Percentiles rank a stretch among this genome's conserved stretches.
Conservation (phyloP, 139 green algal species). For the Picochlorum costavermella region DNA sequence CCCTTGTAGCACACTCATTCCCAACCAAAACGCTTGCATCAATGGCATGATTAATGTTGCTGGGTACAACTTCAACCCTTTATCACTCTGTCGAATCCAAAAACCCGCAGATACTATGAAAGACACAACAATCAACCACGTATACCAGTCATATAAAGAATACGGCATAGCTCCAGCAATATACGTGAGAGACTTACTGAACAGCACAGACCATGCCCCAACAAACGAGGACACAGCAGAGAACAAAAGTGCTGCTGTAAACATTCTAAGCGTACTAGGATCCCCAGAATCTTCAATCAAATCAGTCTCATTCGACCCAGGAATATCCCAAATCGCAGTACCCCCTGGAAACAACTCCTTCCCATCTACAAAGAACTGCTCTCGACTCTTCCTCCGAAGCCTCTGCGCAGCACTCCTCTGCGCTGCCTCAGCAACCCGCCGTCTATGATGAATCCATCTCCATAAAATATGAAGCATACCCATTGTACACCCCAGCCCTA, state of each 20-base stretch:
- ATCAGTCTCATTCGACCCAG: constrained; percentile 14
- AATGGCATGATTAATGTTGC: constrained; percentile 41
- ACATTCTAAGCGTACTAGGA: constrained; percentile 18
- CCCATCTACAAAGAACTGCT: not conserved
- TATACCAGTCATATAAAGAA: constrained; percentile 34
- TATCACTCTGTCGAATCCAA: constrained; percentile 34
- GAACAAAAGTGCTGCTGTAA: constrained; percentile 34
- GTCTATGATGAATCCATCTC: constrained; percentile 5
- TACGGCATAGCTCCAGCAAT: constrained; percentile 25
- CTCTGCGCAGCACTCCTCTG: not conserved
- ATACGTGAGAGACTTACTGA: constrained; percentile 43
- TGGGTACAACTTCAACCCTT: constrained; percentile 31
- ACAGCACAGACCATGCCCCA: constrained; percentile 42
- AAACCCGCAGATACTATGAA: constrained; percentile 38
- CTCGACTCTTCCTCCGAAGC: not conserved
- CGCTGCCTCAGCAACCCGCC: not conserved
- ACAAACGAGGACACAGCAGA: constrained; percentile 38
- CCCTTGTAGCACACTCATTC: constrained; percentile 36
- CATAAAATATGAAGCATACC: constrained; percentile 23
- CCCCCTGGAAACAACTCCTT: not conserved
- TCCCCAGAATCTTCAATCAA: not conserved
- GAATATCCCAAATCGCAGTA: not conserved
- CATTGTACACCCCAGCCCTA: constrained; percentile 22
- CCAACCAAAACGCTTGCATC: constrained; percentile 52
- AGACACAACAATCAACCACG: constrained; percentile 27